A percentile compares a stretch with the other conserved stretches of the same genome.
Conservation (phyloP, 2,329 filamentous ascomycete species). For the Pseudonectria buxi region DNA sequence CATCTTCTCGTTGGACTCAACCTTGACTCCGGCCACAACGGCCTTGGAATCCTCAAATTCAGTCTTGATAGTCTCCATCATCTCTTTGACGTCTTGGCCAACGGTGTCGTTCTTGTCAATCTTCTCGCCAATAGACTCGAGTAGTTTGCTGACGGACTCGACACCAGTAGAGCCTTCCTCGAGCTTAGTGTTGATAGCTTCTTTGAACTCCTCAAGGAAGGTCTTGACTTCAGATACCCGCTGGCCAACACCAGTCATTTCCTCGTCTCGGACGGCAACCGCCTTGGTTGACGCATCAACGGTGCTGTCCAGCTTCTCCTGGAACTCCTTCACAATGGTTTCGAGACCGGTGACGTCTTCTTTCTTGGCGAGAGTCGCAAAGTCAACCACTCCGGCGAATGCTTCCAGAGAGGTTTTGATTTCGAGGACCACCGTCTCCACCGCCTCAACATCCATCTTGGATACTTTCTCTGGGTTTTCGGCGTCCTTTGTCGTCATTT, state of each 20-base stretch:
- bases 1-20: constrained; percentile 77
- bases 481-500: constrained; percentile 44
- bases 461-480: constrained; percentile 60
- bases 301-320: constrained; percentile 59
- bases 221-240: constrained; percentile 72
- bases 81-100: constrained; percentile 59
- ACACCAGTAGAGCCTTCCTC: constrained; percentile 67
- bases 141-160: constrained; percentile 63
- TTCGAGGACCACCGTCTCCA: constrained; percentile 77
- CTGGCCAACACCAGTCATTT: constrained; percentile 71
- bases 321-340: constrained; percentile 63
- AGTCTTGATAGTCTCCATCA: constrained; percentile 67
- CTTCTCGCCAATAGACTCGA: constrained; percentile 60
- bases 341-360: constrained; percentile 62
- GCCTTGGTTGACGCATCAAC: constrained; percentile 70
- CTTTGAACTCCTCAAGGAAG: constrained; percentile 71
- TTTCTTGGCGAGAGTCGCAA: constrained; percentile 49
- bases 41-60: constrained; percentile 85
- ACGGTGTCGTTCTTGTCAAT: constrained; percentile 51
- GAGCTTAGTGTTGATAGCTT: constrained; percentile 68
- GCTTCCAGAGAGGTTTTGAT: constrained; percentile 74
- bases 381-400: constrained; percentile 58
- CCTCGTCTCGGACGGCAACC: constrained; percentile 76
- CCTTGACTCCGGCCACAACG: constrained; percentile 70
- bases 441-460: constrained; percentile 74